Conservation (phyloP, 2,329 filamentous ascomycete genomes). For the Epichloe baconii region DNA sequence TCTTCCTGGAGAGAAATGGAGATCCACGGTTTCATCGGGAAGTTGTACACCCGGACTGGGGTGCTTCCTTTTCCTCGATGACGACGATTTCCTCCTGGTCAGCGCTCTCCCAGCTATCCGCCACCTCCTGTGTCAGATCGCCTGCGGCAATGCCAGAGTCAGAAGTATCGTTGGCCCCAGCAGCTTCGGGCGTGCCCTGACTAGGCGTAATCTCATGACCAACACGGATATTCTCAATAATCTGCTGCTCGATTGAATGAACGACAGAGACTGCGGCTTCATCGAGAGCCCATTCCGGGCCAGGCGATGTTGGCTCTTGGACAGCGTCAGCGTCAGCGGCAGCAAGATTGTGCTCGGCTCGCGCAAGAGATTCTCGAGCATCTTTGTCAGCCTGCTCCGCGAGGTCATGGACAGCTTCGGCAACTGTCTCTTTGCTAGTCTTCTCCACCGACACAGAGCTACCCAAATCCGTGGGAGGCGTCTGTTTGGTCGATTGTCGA, state of each 20-base stretch:
- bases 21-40: slow-evolving; percentile 93
- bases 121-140: slow-evolving; percentile 47
- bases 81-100: slow-evolving; percentile 56
- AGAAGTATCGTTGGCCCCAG: slow-evolving; percentile 33
- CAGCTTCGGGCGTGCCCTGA: slow-evolving; percentile 26
- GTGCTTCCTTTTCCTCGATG: slow-evolving; percentile 52
- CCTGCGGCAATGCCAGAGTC: slow-evolving; percentile 35
- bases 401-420: slow-evolving; percentile 55
- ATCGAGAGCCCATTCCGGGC: not conserved
- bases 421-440: slow-evolving; percentile 53
- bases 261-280: not conserved
- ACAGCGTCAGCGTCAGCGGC: slow-evolving; percentile 26
- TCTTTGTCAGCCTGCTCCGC: slow-evolving; percentile 38
- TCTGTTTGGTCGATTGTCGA: slow-evolving; percentile 11
- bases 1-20: slow-evolving; percentile 62
- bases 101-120: slow-evolving; percentile 86
- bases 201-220: slow-evolving; percentile 39
- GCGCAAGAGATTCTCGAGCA: slow-evolving; percentile 52
- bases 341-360: slow-evolving; percentile 36
- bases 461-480: slow-evolving; percentile 20
- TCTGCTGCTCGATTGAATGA: slow-evolving; percentile 9
- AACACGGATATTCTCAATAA: slow-evolving; percentile 28
- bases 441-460: slow-evolving; percentile 30
- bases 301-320: slow-evolving; percentile 22
- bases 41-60: slow-evolving; percentile 78